Evolutionary conservation across 805 yeast species (phyloP).

Genomic region (Metschnikowia santaceciliae): DNA sequence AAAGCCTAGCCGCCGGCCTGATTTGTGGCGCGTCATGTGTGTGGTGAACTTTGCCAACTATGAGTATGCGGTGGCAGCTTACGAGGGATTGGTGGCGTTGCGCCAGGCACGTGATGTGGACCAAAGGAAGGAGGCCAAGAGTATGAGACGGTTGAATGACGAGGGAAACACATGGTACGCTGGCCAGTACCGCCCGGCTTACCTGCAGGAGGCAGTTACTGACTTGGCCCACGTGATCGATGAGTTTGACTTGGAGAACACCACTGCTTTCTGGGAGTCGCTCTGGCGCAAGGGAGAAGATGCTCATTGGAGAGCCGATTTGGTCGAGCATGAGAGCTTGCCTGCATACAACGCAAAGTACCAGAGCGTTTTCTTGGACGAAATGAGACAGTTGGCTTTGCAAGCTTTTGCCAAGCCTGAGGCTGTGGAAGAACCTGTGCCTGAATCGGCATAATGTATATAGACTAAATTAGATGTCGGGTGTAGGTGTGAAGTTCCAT

Average conservation of each 20-base stretch:
- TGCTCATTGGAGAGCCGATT: conserved; percentile 59
- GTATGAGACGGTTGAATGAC: conserved; percentile 64
- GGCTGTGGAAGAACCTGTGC: neutral
- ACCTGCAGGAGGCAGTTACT: conserved; percentile 86
- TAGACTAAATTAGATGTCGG: neutral
- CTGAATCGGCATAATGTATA: neutral
- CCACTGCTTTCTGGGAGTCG: conserved; percentile 76
- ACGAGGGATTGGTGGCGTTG: conserved; percentile 68
- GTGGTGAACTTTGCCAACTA: conserved; percentile 64
- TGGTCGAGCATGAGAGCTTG: conserved; percentile 59
- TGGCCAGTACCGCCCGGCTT: conserved; percentile 86
- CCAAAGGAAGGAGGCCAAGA: conserved; percentile 52
- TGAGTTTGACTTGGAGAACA: conserved; percentile 46
- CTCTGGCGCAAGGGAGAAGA: conserved; percentile 84
- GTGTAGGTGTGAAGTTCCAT: too few species aligned
- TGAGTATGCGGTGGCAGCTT: conserved; percentile 67
- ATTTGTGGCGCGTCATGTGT: conserved; percentile 87
- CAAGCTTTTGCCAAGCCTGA: conserved; percentile 30
- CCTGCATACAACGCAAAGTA: conserved; percentile 60
- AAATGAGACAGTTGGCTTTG: conserved; percentile 43
- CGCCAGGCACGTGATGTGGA: conserved; percentile 67
- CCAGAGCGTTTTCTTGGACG: conserved; percentile 62
- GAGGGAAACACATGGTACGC: conserved; percentile 83
- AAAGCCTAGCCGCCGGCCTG: conserved; percentile 74
- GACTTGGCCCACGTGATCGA: conserved; percentile 73